These are phyloP conservation scores for Leccinum sublutescens DNA, from an alignment of 768 basidiomycete genomes.

Conservation along the genomic window DNA sequence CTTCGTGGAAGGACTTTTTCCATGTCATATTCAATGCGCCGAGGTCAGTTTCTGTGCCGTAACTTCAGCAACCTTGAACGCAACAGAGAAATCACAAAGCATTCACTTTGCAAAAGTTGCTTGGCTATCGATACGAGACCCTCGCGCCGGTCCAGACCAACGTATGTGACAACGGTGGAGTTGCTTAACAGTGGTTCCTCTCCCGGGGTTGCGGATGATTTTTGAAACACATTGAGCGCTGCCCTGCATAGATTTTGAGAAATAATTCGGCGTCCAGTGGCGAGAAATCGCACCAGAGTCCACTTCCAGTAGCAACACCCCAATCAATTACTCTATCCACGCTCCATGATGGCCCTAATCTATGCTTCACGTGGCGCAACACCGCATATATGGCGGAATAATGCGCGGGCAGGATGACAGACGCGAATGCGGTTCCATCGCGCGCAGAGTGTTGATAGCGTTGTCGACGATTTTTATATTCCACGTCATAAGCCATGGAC, in stretches of 20 bases:
- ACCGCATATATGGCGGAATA: constrained; percentile 81
- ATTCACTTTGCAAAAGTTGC: constrained; percentile 56
- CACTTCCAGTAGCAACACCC: constrained; percentile 82
- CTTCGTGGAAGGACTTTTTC: constrained; percentile 56
- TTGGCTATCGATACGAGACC: constrained; percentile 68
- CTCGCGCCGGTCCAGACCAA: constrained; percentile 75
- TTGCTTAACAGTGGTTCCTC: constrained; percentile 41
- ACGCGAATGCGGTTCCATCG: constrained; percentile 83
- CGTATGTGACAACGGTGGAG: constrained; percentile 58
- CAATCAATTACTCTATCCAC: constrained; percentile 73
- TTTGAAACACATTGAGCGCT: constrained; percentile 61
- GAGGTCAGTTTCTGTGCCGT: constrained; percentile 44
- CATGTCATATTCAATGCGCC: constrained; percentile 47
- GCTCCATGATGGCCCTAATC: constrained; percentile 62
- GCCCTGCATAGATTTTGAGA: constrained; percentile 50
- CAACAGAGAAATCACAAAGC: neutral
- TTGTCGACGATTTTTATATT: constrained; percentile 61
- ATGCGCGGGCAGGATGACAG: constrained; percentile 82
- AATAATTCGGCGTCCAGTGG: constrained; percentile 4
- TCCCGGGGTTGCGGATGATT: constrained; percentile 21
- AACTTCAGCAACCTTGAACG: constrained; percentile 12
- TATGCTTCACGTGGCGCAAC: constrained; percentile 59
- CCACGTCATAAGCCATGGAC: constrained; percentile 53
- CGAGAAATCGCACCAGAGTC: constrained; percentile 61
- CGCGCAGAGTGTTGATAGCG: constrained; percentile 57